Base-by-base conservation (phyloP, 176 grass and related monocot species). In the Oryza meridionalis region DNA sequence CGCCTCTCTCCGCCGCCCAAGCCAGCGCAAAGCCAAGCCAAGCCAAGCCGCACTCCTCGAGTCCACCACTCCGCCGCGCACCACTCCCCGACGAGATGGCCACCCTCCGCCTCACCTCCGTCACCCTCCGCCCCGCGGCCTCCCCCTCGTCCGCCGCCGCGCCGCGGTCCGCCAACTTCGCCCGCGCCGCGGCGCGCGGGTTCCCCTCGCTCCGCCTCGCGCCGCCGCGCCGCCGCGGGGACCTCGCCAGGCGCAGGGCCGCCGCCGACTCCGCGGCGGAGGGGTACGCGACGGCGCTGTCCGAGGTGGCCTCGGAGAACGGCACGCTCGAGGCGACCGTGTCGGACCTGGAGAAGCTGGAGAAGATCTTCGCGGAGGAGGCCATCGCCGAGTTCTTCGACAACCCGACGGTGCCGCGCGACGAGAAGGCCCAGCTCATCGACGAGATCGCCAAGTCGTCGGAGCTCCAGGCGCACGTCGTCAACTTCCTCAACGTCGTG, bases 401-500 rank as follows among this genome's bases (percentile, higher is more conserved):
- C 84, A 94, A 94, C 87, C 92, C 90, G 11, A 94, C 92, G 7
- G 86, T 98, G 19, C 55, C 81, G 37, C 59, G 42, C 47, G 90
- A 93, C 19, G 84, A 93, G 89, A 98, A 95, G 87, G 2, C 9
- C 5, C 40, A 82, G 75, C 84, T 98, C 27, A 71, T 98, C 31
- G 83, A 88, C 50, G 95, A 98, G 81, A 85, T 98, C 44, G 76
- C 77, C 49, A 88, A 71, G 86, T 84, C 92, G 11, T 91, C 82
- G 15, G 61, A 88, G 21, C 85, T 98, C 53, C 90, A 93, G 76
- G 51, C 86, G 13, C 91, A 98, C 59, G 88, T 90, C 25, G 66
- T 81, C 68, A 98, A 90, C 86, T 98, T 98, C 87, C 82, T 98
- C 82, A 85, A 83, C 83, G 90, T 98, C 26, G 86, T 98, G 44